Conservation (phyloP, 331 rosid species). For the Malus hybrid region DNA sequence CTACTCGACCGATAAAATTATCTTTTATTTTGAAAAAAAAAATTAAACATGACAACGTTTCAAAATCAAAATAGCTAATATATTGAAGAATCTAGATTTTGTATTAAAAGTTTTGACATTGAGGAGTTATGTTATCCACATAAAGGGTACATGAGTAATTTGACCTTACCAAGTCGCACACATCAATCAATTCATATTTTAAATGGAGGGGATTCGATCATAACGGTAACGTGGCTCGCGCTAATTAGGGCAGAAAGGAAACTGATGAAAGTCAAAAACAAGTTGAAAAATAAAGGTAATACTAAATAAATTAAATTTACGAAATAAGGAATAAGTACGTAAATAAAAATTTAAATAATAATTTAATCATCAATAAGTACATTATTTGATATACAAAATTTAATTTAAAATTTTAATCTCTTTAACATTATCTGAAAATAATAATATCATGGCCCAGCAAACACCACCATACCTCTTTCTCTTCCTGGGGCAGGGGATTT, state of each 20-base stretch:
- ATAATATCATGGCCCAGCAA: neutral
- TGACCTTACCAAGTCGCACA: neutral
- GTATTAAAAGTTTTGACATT: neutral
- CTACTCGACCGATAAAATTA: no score
- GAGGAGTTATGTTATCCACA: neutral
- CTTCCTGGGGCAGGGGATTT: neutral
- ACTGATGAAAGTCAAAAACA: slow-evolving; percentile 12
- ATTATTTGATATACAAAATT: no score
- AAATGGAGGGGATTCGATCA: neutral
- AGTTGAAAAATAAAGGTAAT: neutral
- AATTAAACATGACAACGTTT: neutral
- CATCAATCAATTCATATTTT: neutral
- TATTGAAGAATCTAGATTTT: neutral
- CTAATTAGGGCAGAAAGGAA: slow-evolving; percentile 5
- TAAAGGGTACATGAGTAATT: slow-evolving; percentile 8
- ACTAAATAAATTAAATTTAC: no score
- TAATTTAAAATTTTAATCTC: no score
- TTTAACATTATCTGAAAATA: no score
- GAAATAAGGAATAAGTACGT: no score
- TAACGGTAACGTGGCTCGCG: slow-evolving; percentile 36
- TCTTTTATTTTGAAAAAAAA: neutral
- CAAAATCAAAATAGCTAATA: neutral
- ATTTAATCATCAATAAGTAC: no score
- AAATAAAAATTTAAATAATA: no score
- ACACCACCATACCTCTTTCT: slow-evolving; percentile 1